Evolutionary conservation across 371 early-diverging fungal species (phyloP), one percentile per base, ranked within the genome.

Genomic region (Mucor irregularis): DNA sequence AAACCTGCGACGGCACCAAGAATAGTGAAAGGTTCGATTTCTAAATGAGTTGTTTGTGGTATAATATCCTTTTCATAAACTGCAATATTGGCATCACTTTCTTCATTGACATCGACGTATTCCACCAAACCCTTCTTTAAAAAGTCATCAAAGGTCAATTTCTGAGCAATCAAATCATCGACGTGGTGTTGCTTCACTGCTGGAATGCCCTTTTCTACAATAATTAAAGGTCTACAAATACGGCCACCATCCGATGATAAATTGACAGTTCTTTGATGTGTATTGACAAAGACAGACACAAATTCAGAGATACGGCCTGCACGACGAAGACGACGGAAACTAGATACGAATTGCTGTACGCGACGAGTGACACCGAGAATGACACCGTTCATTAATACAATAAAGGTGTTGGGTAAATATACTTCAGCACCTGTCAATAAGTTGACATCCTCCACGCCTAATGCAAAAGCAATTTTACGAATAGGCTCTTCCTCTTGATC

Each of bases 91-190:
- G 89, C 86, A 78, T 99, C 98, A 68, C 93, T 95, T 68, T 98
- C 99, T 80, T 99, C 99, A 73, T 99, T 98, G 26, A 93, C 97
- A 76, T 99, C 99, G 46, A 99, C 76, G 71, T 96, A 99, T 76
- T 99, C 99, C 37, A 99, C 90, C 53, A 93, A 80, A 13, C 99
- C 99, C 56, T 90, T 83, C 24, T 80, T 83, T 35, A 99, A 75
- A 50, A 99, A 90, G 75, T 97, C 97, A 39, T 95, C 89, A 71
- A 98, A 97, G 0, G 74, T 74, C 57, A 90, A 72, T 49, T 88
- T 74, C 4, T 87, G 92, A 4, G 81, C 80, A 28, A 75, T 75
- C 40, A 86, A 58, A 56, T 65, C 84, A 58, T 84, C 68, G 49
- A 97, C 82, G 58, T 97, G 91, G 2, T 85, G 70, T 34, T 83